phyloP scores from a whole-genome alignment of 768 basidiomycete genomes.

The Lentinula sp. region DNA sequence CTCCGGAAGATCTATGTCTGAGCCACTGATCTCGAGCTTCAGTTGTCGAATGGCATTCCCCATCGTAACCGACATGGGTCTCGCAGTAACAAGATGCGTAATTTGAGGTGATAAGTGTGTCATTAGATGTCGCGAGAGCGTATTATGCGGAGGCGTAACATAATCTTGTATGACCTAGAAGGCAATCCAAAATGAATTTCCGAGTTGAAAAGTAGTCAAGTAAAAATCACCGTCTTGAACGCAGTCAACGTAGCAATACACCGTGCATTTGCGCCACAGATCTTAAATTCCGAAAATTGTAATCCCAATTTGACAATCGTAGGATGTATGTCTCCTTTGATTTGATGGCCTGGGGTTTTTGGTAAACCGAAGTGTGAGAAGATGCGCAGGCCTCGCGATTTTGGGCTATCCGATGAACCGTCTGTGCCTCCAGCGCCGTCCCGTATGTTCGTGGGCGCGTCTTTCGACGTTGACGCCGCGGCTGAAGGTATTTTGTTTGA shows the following conservation, averaged over 20 bases:
- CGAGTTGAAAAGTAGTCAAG: not conserved
- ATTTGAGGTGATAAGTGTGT: constrained; percentile 92
- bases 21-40: constrained; percentile 90
- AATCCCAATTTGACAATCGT: constrained; percentile 81
- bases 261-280: constrained; percentile 92
- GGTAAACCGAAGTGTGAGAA: constrained; percentile 84
- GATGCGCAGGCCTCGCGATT: constrained; percentile 56
- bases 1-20: constrained; percentile 91
- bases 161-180: constrained; percentile 86
- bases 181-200: not conserved
- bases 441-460: constrained; percentile 17
- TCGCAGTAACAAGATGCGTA: constrained; percentile 77
- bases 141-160: constrained; percentile 78
- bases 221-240: constrained; percentile 73
- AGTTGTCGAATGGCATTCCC: constrained; percentile 91
- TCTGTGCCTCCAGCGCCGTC: constrained; percentile 16
- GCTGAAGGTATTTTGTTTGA: constrained; percentile 13
- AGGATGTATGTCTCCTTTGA: constrained; percentile 89
- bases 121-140: constrained; percentile 86
- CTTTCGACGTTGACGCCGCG: constrained; percentile 19
- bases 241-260: constrained; percentile 89
- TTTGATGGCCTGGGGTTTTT: constrained; percentile 43
- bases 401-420: constrained; percentile 29
- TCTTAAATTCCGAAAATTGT: constrained; percentile 87
- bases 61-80: constrained; percentile 91